These are phyloP conservation scores for Stachybotrys echinatus DNA, from an alignment of 2,329 filamentous ascomycete species.

Conservation along the genomic window DNA sequence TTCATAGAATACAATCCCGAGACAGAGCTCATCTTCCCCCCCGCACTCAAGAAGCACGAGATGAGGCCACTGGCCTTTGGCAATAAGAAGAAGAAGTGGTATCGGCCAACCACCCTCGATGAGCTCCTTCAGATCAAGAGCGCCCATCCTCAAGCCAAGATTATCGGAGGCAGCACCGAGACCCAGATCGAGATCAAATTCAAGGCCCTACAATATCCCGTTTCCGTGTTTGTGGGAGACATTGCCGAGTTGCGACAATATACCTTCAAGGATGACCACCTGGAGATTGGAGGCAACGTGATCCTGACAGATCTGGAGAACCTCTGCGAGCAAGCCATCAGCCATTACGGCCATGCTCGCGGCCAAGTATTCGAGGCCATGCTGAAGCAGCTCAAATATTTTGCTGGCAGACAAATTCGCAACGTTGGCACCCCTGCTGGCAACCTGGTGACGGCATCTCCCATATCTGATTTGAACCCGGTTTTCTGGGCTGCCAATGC, in stretches of 20 bases:
- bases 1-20: conserved; percentile 94
- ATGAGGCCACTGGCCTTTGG: conserved; percentile 81
- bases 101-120: conserved; percentile 76
- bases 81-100: conserved; percentile 94
- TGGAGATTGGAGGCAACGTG: conserved; percentile 94
- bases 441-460: conserved; percentile 89
- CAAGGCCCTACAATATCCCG: conserved; percentile 85
- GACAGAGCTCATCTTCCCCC: conserved; percentile 93
- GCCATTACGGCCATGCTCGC: conserved; percentile 66
- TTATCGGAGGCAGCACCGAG: conserved; percentile 94
- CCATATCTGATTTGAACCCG: conserved; percentile 94
- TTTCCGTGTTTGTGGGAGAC: conserved; percentile 89
- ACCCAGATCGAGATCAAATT: conserved; percentile 99
- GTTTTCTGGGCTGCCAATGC: conserved; percentile 86
- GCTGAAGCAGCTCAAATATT: conserved; percentile 89
- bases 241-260: conserved; percentile 86
- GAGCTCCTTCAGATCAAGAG: conserved; percentile 91
- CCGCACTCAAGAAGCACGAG: conserved; percentile 74
- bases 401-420: conserved; percentile 90
- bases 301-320: conserved; percentile 85
- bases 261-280: conserved; percentile 67
- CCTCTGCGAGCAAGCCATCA: conserved; percentile 73
- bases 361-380: conserved; percentile 87
- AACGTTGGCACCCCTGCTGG: conserved; percentile 97
- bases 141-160: conserved; percentile 77